A percentile compares a stretch with the other conserved stretches of the same genome.
These are phyloP conservation scores for Apiospora pterosperma DNA, from an alignment of 2,329 filamentous ascomycete genomes.

Conservation along the genomic window DNA sequence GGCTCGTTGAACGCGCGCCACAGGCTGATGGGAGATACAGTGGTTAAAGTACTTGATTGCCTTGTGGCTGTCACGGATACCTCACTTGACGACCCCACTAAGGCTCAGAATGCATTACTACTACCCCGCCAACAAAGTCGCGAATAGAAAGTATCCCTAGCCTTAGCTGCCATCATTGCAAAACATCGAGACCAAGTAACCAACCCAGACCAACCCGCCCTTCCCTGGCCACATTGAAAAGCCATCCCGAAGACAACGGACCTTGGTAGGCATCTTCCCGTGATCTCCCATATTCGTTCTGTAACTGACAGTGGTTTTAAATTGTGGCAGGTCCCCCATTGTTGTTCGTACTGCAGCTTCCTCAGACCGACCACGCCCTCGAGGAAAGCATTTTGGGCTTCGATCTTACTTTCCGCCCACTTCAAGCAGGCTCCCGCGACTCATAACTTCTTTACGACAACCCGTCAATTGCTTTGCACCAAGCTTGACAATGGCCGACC, in stretches of 20 bases:
- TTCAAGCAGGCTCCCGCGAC: neutral
- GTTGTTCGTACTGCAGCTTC: neutral
- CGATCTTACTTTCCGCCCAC: neutral
- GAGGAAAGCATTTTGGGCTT: neutral
- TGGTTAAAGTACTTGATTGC: neutral
- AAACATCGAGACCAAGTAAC: neutral
- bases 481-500: slow-evolving; percentile 39
- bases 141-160: neutral
- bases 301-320: neutral
- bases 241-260: neutral
- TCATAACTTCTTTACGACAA: neutral
- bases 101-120: neutral
- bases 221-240: neutral
- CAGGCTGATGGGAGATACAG: neutral
- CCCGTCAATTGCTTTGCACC: neutral
- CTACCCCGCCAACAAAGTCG: slow-evolving; percentile 1
- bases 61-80: neutral
- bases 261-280: neutral
- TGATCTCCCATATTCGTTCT: neutral
- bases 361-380: neutral
- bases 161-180: neutral
- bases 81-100: neutral
- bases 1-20: neutral
- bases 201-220: neutral
- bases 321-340: neutral